phyloP scores from a whole-genome alignment of 1,284 basidiomycete species.

The Ganoderma multipileum region DNA sequence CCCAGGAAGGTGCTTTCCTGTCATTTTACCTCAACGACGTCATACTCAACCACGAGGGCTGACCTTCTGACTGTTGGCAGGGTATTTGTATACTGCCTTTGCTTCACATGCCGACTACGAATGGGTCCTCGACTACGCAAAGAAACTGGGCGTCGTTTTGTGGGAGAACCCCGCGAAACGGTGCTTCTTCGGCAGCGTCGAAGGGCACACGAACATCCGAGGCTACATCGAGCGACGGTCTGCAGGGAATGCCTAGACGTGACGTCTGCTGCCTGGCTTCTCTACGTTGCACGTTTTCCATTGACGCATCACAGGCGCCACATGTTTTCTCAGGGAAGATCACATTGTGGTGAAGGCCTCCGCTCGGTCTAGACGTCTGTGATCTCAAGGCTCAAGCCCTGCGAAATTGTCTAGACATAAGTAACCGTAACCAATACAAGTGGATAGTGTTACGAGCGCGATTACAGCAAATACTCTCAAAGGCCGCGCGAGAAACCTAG shows the following conservation, averaged over 20 bases:
- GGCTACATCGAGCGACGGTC: slow-evolving; percentile 75
- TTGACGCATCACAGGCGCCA: slow-evolving; percentile 26
- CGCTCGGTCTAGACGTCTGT: slow-evolving; percentile 7
- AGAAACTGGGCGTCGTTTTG: slow-evolving; percentile 80
- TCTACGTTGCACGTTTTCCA: slow-evolving; percentile 9
- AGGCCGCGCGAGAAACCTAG: slow-evolving; percentile 26
- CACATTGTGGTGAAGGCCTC: slow-evolving; percentile 23
- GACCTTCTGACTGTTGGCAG: slow-evolving; percentile 48
- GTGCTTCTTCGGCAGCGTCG: slow-evolving; percentile 84
- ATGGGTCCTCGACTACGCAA: slow-evolving; percentile 86
- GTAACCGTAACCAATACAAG: slow-evolving; percentile 16
- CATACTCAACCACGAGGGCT: slow-evolving; percentile 30
- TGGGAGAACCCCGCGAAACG: slow-evolving; percentile 78
- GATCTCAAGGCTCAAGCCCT: slow-evolving; percentile 9
- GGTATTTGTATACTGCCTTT: slow-evolving; percentile 89
- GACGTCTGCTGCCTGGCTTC: slow-evolving; percentile 15
- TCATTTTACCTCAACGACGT: slow-evolving; percentile 32
- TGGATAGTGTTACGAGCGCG: slow-evolving; percentile 17
- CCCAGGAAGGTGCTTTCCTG: slow-evolving; percentile 73
- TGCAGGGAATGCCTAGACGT: slow-evolving; percentile 36
- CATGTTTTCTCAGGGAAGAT: slow-evolving; percentile 23
- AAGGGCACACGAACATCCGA: slow-evolving; percentile 82
- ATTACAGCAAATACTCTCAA: slow-evolving; percentile 17
- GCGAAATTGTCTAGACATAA: slow-evolving; percentile 6
- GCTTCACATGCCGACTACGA: slow-evolving; percentile 88